A percentile compares a stretch with the other conserved stretches of the same genome.
These are phyloP conservation scores for Ambrosia artemisiifolia DNA, from an alignment of 129 eudicot species.

Conservation along the genomic window DNA sequence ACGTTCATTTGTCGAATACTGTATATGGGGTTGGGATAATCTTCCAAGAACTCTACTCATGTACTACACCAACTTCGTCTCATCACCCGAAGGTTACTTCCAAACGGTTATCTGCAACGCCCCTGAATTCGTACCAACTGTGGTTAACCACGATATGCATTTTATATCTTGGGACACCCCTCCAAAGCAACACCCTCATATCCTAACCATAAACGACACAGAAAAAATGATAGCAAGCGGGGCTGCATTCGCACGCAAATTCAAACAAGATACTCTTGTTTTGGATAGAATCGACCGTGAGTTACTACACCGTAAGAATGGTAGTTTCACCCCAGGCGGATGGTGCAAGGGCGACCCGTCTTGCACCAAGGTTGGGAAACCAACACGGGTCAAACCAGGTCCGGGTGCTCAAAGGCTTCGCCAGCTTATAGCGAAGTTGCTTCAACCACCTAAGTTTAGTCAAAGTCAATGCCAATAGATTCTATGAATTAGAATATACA, in stretches of 20 bases:
- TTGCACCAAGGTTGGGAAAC: constrained; percentile 67
- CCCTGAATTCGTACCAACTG: constrained; percentile 59
- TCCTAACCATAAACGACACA: constrained; percentile 64
- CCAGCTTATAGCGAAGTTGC: constrained; percentile 46
- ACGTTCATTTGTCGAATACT: constrained; percentile 73
- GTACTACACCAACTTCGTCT: constrained; percentile 86
- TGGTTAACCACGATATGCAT: constrained; percentile 85
- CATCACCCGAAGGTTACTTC: constrained; percentile 92
- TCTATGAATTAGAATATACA: constrained; percentile 9
- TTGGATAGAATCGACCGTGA: constrained; percentile 65
- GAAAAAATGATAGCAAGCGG: constrained; percentile 63
- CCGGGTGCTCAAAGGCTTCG: constrained; percentile 69
- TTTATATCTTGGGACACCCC: constrained; percentile 83
- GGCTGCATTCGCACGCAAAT: constrained; percentile 86
- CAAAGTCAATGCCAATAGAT: constrained; percentile 61
- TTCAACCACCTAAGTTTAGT: constrained; percentile 38
- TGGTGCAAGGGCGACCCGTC: constrained; percentile 74
- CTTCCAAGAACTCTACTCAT: constrained; percentile 82
- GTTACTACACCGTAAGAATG: constrained; percentile 55
- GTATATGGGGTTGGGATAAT: constrained; percentile 95
- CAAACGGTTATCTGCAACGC: constrained; percentile 85
- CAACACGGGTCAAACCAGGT: constrained; percentile 58
- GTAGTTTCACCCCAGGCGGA: constrained; percentile 82
- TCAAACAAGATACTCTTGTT: constrained; percentile 50
- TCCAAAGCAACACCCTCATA: constrained; percentile 83